Evolutionary conservation across 306 rosid species (phyloP).

Genomic region (Castanea sativa): DNA sequence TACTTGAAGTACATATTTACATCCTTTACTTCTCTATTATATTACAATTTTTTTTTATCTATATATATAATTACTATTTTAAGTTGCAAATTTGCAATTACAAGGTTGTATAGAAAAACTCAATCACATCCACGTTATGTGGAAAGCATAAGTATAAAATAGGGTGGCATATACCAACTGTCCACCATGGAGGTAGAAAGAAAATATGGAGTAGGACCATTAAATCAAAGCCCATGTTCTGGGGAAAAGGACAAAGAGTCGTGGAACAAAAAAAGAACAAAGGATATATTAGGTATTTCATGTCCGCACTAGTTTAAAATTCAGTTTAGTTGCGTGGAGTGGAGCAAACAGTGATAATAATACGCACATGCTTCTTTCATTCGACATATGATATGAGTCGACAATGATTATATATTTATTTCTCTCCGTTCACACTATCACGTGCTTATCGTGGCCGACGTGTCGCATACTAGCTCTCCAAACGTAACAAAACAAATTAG

Average conservation of each 20-base stretch:
- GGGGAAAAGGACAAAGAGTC: not conserved
- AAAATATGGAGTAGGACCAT: not conserved
- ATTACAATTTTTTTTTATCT: no score
- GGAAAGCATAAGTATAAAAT: no score
- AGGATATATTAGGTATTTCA: not conserved
- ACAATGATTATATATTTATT: not conserved
- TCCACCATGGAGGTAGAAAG: no score
- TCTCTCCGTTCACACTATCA: not conserved
- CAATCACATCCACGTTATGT: no score
- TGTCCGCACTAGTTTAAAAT: not conserved
- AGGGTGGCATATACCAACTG: no score
- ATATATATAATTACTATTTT: no score
- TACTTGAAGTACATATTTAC: no score
- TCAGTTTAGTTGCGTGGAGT: not conserved
- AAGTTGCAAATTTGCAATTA: no score
- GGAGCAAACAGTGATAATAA: not conserved
- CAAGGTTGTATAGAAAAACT: no score
- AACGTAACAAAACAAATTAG: no score
- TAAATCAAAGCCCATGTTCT: not conserved
- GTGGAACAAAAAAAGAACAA: not conserved
- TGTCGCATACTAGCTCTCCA: not conserved
- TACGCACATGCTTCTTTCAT: not conserved
- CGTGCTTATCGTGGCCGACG: conserved; percentile 16
- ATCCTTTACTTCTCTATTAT: no score
- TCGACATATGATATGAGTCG: not conserved